Percentiles rank a stretch among this genome's conserved stretches.
Conservation (phyloP, 768 basidiomycete genomes). For the Kwoniella dendrophila region DNA sequence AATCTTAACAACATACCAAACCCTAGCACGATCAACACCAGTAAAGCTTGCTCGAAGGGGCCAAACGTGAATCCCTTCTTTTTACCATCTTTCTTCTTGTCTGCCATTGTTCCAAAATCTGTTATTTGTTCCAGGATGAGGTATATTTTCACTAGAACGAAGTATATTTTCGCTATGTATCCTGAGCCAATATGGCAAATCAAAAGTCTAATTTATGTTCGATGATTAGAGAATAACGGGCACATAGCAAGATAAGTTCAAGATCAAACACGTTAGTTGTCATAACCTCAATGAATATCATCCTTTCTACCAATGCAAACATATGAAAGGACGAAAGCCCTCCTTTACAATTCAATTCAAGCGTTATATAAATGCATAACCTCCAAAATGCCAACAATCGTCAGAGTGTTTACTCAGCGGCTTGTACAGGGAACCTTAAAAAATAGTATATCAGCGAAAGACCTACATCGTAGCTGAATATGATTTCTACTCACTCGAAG, state of each 20-base stretch:
- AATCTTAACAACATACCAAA: slow-evolving; percentile 31
- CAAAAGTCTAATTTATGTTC: too few species aligned
- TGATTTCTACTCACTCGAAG: slow-evolving; percentile 54
- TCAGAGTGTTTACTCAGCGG: slow-evolving; percentile 39
- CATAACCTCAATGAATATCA: neutral
- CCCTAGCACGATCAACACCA: slow-evolving; percentile 47
- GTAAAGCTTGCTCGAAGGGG: slow-evolving; percentile 49
- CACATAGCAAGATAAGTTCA: too few species aligned
- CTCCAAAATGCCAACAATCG: slow-evolving; percentile 23
- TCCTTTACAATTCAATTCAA: neutral
- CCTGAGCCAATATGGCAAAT: too few species aligned
- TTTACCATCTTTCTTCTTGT: slow-evolving; percentile 24
- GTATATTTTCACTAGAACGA: too few species aligned
- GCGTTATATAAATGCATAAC: slow-evolving; percentile 37
- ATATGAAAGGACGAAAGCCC: slow-evolving; percentile 8
- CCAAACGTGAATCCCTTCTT: slow-evolving; percentile 45
- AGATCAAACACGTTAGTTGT: neutral
- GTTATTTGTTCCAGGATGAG: neutral
- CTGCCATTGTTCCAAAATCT: slow-evolving; percentile 3
- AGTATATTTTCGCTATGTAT: too few species aligned
- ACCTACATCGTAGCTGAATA: neutral
- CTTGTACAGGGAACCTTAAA: slow-evolving; percentile 46
- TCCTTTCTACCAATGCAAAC: neutral
- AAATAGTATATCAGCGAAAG: slow-evolving; percentile 11
- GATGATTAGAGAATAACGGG: too few species aligned